Base-by-base conservation (phyloP, 495 filamentous ascomycete species). In the Penicillium lividum region DNA sequence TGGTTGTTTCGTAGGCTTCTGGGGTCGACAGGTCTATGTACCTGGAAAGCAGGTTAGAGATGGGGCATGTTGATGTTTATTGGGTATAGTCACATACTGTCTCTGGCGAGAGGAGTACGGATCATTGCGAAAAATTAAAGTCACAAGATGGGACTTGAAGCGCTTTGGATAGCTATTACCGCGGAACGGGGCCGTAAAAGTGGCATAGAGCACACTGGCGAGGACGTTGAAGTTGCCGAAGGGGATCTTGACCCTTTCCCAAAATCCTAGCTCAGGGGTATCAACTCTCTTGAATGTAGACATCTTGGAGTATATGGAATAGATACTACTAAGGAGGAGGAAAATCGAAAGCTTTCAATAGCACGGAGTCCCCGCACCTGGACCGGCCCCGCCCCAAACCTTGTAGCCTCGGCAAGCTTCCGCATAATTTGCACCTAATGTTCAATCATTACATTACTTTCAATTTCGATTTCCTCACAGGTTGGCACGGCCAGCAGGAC, bases 1-100 rank as follows among this genome's bases (percentile, higher is more conserved):
- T 77, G 45, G 73, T 71, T 4, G 62, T 48, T 13, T 71, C 56
- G 57, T 89, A 89, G 0, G 62, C 64, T 9, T 74, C 70, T 44
- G 75, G 70, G 16, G 82, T 80, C 5, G 77, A 58, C 1, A 70
- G 52, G 13, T 61, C 51, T 1, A 80, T 11, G 44, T 70, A 61
- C 59, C 76, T 79, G 38, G 25, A 8, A 15, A 16, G 0, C 16
- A 55, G 40, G 15, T 29, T 13, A 45, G 40, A 7, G 6, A 4
- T 36, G 13, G 9, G 7, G 33, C 33, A 5, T 51, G 3, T 13
- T 36, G 30, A 36, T 34, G 42, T 48, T 25, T 7, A 9, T 38
- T 50, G 8, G 42, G 30, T 18, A 4, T 9, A 28, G 4, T 18
- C 36, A 71, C 75, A 10, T 52, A 78, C 74, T 78, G 72, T 7